Percentiles rank a stretch among this genome's conserved stretches.
Evolutionary conservation across 345 rosid species (phyloP).

Genomic region (Gossypium raimondii): DNA sequence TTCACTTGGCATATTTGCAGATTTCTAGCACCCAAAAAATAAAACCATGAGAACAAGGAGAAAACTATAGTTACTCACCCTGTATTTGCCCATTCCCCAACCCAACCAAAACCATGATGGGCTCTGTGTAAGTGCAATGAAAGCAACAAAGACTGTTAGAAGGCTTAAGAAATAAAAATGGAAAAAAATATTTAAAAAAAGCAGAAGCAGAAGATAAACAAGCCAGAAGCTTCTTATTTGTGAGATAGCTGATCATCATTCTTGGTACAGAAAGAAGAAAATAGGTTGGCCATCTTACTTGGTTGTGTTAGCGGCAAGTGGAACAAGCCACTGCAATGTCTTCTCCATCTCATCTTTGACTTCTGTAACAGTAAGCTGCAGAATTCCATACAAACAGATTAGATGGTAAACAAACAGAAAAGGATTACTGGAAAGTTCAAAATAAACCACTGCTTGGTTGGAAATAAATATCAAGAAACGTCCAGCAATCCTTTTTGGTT

Average conservation of each 20-base stretch:
- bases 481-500: background rate
- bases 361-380: slow-evolving; percentile 68
- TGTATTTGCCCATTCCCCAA: slow-evolving; percentile 95
- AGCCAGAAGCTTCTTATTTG: background rate
- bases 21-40: background rate
- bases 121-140: slow-evolving; percentile 42
- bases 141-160: slow-evolving; percentile 4
- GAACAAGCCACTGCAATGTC: slow-evolving; percentile 97
- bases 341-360: slow-evolving; percentile 95
- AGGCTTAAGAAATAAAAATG: background rate
- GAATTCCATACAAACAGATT: background rate
- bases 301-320: slow-evolving; percentile 81
- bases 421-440: background rate
- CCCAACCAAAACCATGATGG: slow-evolving; percentile 80
- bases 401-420: background rate
- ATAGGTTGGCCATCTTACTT: slow-evolving; percentile 45
- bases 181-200: background rate
- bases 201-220: background rate
- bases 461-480: background rate
- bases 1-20: background rate
- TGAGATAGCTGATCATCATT: background rate
- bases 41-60: background rate
- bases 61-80: slow-evolving; percentile 35
- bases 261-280: background rate
- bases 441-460: background rate